Percentiles rank a stretch among this genome's conserved stretches.
Evolutionary conservation across 2,329 filamentous ascomycete genomes (phyloP).

Genomic region (Colletotrichum limetticola): DNA sequence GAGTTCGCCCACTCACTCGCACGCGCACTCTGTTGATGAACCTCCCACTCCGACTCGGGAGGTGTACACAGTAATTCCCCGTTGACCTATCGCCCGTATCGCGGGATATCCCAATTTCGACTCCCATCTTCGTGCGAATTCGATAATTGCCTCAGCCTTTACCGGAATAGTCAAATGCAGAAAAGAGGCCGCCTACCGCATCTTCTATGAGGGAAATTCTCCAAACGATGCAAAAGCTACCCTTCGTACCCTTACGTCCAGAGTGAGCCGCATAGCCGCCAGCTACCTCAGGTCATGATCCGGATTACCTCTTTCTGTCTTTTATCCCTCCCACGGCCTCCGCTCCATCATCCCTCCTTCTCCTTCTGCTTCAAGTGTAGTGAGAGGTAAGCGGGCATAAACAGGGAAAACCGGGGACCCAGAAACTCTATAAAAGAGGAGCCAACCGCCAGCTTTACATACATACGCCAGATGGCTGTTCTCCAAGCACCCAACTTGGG

Average conservation of each 20-base stretch:
- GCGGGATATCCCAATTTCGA: background rate
- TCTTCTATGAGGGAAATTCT: background rate
- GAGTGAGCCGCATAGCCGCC: background rate
- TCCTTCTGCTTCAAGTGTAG: background rate
- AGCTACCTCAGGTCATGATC: background rate
- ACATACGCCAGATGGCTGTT: too few species aligned
- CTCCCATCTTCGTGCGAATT: too few species aligned
- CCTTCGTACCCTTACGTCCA: background rate
- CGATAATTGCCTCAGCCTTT: background rate
- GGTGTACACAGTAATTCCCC: too few species aligned
- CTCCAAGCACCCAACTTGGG: background rate
- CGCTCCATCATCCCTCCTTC: too few species aligned
- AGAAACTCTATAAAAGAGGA: constrained; percentile 3
- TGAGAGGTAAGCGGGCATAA: background rate
- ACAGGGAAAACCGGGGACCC: background rate
- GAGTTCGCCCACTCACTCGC: background rate
- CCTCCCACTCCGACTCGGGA: background rate
- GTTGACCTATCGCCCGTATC: background rate
- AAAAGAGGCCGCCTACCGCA: background rate
- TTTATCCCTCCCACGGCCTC: background rate
- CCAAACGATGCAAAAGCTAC: background rate
- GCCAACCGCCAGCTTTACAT: background rate
- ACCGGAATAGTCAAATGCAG: background rate
- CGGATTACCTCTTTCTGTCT: constrained; percentile 15
- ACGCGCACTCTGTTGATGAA: background rate